Evolutionary conservation across 2,329 filamentous ascomycete genomes (phyloP), one percentile per base, ranked within the genome.

Genomic region (Curvularia sp.): DNA sequence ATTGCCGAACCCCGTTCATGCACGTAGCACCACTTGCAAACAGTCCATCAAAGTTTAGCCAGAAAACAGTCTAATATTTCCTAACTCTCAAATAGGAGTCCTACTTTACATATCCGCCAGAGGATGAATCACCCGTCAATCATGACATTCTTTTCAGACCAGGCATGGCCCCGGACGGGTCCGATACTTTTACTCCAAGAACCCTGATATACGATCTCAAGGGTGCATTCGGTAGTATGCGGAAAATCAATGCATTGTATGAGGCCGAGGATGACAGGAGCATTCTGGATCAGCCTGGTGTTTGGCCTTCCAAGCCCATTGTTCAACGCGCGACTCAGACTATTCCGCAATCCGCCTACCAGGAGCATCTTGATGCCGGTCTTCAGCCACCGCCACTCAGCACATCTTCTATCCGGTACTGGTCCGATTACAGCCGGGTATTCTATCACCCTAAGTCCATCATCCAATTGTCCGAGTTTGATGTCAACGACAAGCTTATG

Each of bases 141-240:
- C 92, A 96, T 81, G 89, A 96, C 76, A 83, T 98, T 50, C 92
- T 96, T 75, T 99, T 97, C 80, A 86, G 94, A 15, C 84, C 91
- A 0, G 95, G 95, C 2, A 75, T 96, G 58, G 92, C 90, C 20
- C 87, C 88, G 0, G 92, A 96, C 79, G 93, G 93, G 18, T 84
- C 87, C 6, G 95, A 99, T 66, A 99, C 95, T 0, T 99, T 91
- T 74, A 94, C 93, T 47, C 95, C 95, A 4, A 86, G 95, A 63
- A 92, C 93, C 0, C 82, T 99, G 58, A 90, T 99, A 58, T 99
- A 99, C 76, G 95, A 99, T 73, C 83, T 98, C 33, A 98, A 98
- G 76, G 92, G 92, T 30, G 92, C 90, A 0, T 98, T 98, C 78
- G 95, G 95, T 5, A 91, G 92, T 6, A 80, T 99, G 67, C 86